Base-by-base conservation (phyloP, 176 grass and related monocot species). In the sorghum (Sorghum bicolor) region DNA sequence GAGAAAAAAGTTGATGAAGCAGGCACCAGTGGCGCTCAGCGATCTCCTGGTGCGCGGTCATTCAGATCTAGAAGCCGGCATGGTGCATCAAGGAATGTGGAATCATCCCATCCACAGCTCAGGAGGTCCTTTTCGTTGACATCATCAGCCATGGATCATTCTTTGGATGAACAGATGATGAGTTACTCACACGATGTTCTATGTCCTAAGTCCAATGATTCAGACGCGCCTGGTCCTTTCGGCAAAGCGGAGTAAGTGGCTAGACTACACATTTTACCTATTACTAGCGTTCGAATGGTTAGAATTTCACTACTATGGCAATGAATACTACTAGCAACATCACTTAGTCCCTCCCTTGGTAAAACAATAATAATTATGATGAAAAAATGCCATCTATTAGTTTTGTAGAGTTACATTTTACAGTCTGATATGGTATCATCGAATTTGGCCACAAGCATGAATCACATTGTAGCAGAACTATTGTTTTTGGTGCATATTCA, bases 81-180 rank as follows among this genome's bases (percentile, higher is more conserved):
- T 28, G 64, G 72, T 66, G 36, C 68, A 61, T 28, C 36, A 25
- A 73, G 76, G 28, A 77, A 44, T 57, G 84, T 87, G 45, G 88
- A 87, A 77, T 47, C 68, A 33, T 76, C 88, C 44, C 50, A 62
- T 72, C 80, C 84, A 19, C 81, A 80, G 80, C 88, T 87, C 52
- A 82, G 88, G 81, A 84, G 94, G 55, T 89, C 81, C 69, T 57
- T 72, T 58, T 96, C 94, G 16, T 91, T 87, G n/a, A 87, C 91
- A 70, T 87, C 87, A 13, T 24, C 67, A 10, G 67, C 66, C 43
- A 79, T 72, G 33, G 55, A 86, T 22, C 29, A 19, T 76, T 41
- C 69, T 20, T 72, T 85, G 44, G 78, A 85, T 70, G 91, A 89
- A 81, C 77, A 64, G 30, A 66, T 67, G 47, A 32, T 78, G 37